Conservation (phyloP, 75 land plant species). For the Selaginella moellendorffii region DNA sequence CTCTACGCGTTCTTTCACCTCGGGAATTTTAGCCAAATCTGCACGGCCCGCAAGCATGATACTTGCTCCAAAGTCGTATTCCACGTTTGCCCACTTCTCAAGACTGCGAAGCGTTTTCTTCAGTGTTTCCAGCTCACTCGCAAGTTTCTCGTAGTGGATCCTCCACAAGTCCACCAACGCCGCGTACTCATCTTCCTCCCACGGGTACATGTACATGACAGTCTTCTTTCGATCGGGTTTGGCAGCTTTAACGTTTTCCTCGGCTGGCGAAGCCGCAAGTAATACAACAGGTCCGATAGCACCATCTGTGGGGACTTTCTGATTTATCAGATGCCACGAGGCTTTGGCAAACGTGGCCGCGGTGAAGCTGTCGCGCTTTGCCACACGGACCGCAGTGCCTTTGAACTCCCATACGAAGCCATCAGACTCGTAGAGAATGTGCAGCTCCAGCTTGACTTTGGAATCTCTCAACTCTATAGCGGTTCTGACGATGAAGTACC, state of each 20-base stretch:
- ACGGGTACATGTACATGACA: not conserved
- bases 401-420: not conserved
- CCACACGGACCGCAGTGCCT: not conserved
- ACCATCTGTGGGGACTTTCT: not conserved
- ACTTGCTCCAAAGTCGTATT: not conserved
- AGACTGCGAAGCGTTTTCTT: not conserved
- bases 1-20: not conserved
- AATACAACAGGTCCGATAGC: not conserved
- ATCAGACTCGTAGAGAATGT: not conserved
- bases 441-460: not conserved
- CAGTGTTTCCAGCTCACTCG: not conserved
- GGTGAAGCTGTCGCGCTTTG: not conserved
- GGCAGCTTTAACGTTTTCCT: not conserved
- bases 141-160: not conserved
- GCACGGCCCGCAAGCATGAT: not conserved
- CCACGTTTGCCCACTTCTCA: not conserved
- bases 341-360: not conserved
- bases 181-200: not conserved
- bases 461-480: not conserved
- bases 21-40: too few relatives aligned
- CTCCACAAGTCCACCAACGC: not conserved
- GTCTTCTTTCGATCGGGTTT: not conserved
- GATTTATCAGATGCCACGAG: not conserved
- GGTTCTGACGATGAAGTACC: not conserved
- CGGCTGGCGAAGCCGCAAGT: not conserved